A percentile compares a stretch with the other conserved stretches of the same genome.
Evolutionary conservation across 2,329 filamentous ascomycete genomes (phyloP).

Genomic region (Neofusicoccum cordaticola): DNA sequence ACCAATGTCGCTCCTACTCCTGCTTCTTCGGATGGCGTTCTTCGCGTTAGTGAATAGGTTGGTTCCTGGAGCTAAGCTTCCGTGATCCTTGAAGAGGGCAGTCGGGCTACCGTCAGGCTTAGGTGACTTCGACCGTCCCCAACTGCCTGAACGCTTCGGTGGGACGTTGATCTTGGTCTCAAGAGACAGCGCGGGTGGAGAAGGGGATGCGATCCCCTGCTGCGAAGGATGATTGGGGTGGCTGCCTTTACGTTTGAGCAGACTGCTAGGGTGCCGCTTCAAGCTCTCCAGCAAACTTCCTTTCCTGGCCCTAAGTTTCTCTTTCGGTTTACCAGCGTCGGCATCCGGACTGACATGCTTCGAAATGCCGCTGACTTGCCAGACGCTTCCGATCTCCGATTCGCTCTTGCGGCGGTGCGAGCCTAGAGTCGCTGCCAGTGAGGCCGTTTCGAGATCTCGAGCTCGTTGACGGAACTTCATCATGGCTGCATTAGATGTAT

Average conservation of each 20-base stretch:
- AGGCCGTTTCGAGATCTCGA: constrained; percentile 53
- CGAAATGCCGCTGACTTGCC: constrained; percentile 57
- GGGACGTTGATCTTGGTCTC: constrained; percentile 4
- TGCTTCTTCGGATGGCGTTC: constrained; percentile 47
- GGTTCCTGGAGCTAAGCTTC: constrained; percentile 31
- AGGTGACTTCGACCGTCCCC: constrained; percentile 41
- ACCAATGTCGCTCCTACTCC: constrained; percentile 59
- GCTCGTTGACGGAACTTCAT: constrained; percentile 49
- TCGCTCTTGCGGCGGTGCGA: constrained; percentile 62
- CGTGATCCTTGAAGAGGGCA: constrained; percentile 15
- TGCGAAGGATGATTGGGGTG: constrained; percentile 28
- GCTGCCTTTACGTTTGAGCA: constrained; percentile 46
- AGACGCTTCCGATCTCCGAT: constrained; percentile 61
- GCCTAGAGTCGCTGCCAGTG: constrained; percentile 66
- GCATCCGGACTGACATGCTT: constrained; percentile 52
- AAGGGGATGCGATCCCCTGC: constrained; percentile 11
- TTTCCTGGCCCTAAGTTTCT: constrained; percentile 42
- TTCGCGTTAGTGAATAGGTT: constrained; percentile 37
- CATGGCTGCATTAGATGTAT: constrained; percentile 56
- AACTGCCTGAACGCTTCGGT: constrained; percentile 39
- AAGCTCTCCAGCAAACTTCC: constrained; percentile 53
- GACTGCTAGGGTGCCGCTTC: constrained; percentile 41
- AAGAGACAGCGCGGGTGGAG: neutral
- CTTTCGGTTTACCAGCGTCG: constrained; percentile 38
- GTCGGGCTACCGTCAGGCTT: constrained; percentile 38